Evolutionary conservation across 1,139 yeast genomes (phyloP), one percentile per base, ranked within the genome.

Genomic region (Yamadazyma jaroonii): DNA sequence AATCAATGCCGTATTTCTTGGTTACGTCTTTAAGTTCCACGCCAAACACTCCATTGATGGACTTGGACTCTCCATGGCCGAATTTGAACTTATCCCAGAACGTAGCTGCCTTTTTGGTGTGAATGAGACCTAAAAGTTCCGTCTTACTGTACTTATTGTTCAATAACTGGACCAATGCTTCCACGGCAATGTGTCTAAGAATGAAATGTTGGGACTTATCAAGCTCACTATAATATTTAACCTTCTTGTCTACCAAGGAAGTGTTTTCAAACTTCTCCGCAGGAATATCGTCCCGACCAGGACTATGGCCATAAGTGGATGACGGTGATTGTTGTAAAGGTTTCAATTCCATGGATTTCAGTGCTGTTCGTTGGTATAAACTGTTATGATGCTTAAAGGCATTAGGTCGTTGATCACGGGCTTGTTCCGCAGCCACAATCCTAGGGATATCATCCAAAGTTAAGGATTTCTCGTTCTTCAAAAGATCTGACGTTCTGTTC

Each of bases 401-500:
- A 57, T 85, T 85, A 5, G 95, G 95, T 41, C 96, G 75, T 53
- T 87, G 84, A 47, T 88, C 96, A 46, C 97, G 73, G 0, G 97
- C 96, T 59, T 90, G 97, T 53, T 92, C 97, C 6, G 96, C 95
- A 3, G 97, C 96, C 9, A 92, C 97, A 54, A 92, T 90, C 48
- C 97, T 74, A 6, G 97, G 96, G 49, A 92, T 92, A 62, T 92
- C 99, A 60, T 92, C 98, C 52, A 92, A 73, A 0, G 97, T 90
- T 40, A 92, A 74, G 1, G 95, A 83, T 50, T 86, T 86, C 50
- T 90, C 95, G 54, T 81, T 86, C 53, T 84, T 80, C 42, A 87
- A 71, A 36, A 84, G 64, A 47, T 81, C 86, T 0, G 89, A 80
- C 0, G 90, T 82, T 10, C 77, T 57, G 47, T 67, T 73, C 33